Percentiles rank a stretch among this genome's conserved stretches.
phyloP scores from a whole-genome alignment of 352 stramenopile genomes.

The Globisporangium ultimum region DNA sequence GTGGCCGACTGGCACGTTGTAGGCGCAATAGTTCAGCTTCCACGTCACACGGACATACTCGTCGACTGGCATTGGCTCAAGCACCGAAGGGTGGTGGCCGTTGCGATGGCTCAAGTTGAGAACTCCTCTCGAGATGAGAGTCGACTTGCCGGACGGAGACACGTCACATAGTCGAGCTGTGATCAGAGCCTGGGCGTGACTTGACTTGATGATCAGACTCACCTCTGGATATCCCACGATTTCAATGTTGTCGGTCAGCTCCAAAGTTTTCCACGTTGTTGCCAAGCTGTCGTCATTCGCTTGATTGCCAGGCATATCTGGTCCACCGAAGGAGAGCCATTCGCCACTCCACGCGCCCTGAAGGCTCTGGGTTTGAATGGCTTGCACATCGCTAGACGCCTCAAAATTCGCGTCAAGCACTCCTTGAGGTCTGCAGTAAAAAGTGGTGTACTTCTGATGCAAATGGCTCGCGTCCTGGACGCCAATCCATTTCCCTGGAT shows the following conservation, averaged over 20 bases:
- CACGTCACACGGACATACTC: conserved; percentile 23
- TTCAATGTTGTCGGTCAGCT: conserved; percentile 21
- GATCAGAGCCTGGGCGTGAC: conserved; percentile 32
- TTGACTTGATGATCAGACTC: conserved; percentile 29
- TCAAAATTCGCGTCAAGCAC: background rate
- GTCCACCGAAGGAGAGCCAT: conserved; percentile 46
- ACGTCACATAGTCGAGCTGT: conserved; percentile 43
- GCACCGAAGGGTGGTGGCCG: conserved; percentile 25
- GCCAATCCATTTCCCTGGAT: conserved; percentile 36
- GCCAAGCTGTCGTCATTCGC: conserved; percentile 31
- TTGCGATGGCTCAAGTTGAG: conserved; percentile 43
- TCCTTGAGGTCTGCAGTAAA: conserved; percentile 20
- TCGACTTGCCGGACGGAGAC: conserved; percentile 36
- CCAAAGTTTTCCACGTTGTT: conserved; percentile 24
- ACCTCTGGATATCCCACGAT: conserved; percentile 41
- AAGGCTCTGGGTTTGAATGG: conserved; percentile 25
- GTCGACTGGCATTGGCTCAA: conserved; percentile 30
- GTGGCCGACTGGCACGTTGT: conserved; percentile 28
- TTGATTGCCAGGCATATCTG: conserved; percentile 48
- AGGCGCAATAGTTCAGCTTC: conserved; percentile 46
- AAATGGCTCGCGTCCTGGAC: conserved; percentile 27
- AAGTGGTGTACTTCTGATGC: conserved; percentile 32
- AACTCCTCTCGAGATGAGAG: conserved; percentile 37
- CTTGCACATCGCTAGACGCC: conserved; percentile 6
- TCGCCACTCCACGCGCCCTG: conserved; percentile 49